Percentiles rank a stretch among this genome's conserved stretches.
These are phyloP conservation scores for Juglanconis sp. DNA, from an alignment of 2,329 filamentous ascomycete species.

Conservation along the genomic window DNA sequence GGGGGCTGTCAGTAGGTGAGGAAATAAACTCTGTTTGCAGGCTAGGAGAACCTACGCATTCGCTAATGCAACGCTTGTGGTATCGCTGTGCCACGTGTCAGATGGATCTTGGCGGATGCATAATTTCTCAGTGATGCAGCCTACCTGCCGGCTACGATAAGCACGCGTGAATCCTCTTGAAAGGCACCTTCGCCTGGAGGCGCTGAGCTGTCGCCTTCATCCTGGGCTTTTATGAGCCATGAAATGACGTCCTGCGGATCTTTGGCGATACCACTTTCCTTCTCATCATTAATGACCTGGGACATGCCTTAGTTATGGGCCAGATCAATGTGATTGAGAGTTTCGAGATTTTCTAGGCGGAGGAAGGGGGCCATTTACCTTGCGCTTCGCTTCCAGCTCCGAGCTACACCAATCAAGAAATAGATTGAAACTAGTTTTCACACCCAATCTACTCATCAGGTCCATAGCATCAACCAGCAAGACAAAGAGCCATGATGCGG, in stretches of 20 bases:
- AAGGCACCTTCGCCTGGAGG: background rate
- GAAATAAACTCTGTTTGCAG: background rate
- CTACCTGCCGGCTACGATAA: constrained; percentile 6
- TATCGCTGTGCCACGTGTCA: background rate
- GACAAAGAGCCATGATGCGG: background rate
- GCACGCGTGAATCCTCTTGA: constrained; percentile 1
- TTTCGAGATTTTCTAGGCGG: background rate
- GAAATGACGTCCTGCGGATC: constrained; percentile 6
- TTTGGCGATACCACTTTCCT: background rate
- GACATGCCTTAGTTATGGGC: background rate
- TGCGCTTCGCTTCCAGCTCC: background rate
- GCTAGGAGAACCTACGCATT: background rate
- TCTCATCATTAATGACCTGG: background rate
- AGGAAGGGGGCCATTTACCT: background rate
- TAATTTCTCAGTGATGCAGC: background rate
- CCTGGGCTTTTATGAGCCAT: constrained; percentile 7
- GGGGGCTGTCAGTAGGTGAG: background rate
- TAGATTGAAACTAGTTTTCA: background rate
- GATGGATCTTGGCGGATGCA: background rate
- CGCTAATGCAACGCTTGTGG: background rate
- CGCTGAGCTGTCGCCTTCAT: constrained; percentile 3
- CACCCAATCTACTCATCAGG: background rate
- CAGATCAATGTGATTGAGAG: background rate
- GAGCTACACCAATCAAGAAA: background rate
- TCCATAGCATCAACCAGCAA: background rate